phyloP scores from a whole-genome alignment of 2,329 filamentous ascomycete genomes.

The Zasmidium angulare region DNA sequence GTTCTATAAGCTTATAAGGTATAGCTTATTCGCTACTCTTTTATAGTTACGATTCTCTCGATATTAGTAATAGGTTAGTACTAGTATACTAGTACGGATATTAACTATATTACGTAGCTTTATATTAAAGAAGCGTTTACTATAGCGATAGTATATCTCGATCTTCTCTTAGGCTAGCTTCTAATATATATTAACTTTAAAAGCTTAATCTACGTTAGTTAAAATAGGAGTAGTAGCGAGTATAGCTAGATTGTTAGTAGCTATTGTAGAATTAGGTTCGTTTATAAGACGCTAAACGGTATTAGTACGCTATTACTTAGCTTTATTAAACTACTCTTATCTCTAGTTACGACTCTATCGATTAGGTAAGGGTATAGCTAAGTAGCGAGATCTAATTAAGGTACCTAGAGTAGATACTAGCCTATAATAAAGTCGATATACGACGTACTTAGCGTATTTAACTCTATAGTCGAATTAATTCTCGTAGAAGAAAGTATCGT shows the following conservation, averaged over 20 bases:
- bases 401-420: background rate
- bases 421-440: background rate
- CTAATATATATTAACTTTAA: background rate
- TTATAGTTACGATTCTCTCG: no score
- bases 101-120: background rate
- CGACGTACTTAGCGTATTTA: background rate
- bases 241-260: no score
- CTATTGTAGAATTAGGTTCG: background rate
- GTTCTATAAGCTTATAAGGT: no score
- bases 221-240: background rate
- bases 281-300: no score
- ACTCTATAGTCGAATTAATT: background rate
- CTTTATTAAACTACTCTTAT: no score
- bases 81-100: background rate
- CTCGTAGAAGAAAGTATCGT: background rate
- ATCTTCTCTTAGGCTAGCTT: background rate
- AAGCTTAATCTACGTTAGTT: background rate
- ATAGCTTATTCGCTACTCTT: no score
- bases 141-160: background rate
- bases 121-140: background rate
- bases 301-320: no score
- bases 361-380: background rate
- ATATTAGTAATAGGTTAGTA: background rate
- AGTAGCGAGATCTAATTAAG: background rate
- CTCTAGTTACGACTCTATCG: background rate